These are phyloP conservation scores for Deakozyma indianensis DNA, from an alignment of 805 yeast species.

Conservation along the genomic window DNA sequence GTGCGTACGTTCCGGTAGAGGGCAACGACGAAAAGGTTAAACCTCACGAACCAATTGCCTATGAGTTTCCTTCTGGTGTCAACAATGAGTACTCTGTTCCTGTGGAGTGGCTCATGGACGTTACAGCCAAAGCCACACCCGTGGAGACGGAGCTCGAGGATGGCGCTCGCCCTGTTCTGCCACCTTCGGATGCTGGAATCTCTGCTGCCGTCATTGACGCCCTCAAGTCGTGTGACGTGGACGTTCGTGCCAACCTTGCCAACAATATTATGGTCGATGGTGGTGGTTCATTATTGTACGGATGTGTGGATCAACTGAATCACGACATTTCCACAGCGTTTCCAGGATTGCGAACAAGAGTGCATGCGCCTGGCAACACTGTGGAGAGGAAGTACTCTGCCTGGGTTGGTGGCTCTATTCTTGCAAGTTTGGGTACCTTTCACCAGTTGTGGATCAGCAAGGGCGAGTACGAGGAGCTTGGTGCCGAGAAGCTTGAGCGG, in stretches of 20 bases:
- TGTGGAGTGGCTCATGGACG: slow-evolving; percentile 1
- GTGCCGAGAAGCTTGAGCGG: slow-evolving; percentile 51
- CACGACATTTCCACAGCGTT: slow-evolving; percentile 52
- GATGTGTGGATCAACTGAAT: slow-evolving; percentile 62
- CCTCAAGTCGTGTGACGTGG: slow-evolving; percentile 48
- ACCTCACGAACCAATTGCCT: slow-evolving; percentile 4
- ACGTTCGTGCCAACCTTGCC: slow-evolving; percentile 76
- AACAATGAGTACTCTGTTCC: background rate
- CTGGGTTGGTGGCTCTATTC: slow-evolving; percentile 87
- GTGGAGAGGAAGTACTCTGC: slow-evolving; percentile 67
- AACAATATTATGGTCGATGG: slow-evolving; percentile 84
- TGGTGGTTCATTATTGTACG: slow-evolving; percentile 67
- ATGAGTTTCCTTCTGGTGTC: background rate
- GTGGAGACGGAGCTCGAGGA: background rate
- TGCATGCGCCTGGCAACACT: slow-evolving; percentile 60
- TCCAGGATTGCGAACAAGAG: slow-evolving; percentile 76
- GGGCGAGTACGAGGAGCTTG: slow-evolving; percentile 78
- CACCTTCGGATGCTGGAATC: slow-evolving; percentile 23
- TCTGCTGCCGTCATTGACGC: slow-evolving; percentile 47
- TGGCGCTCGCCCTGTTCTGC: background rate
- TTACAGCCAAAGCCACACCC: background rate
- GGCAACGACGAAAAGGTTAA: slow-evolving; percentile 4
- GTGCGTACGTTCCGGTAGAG: slow-evolving; percentile 28
- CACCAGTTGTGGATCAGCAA: slow-evolving; percentile 94
- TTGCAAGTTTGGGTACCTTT: slow-evolving; percentile 81